Conservation (phyloP, 257 asterid genomes). For the Solanum acaule region DNA sequence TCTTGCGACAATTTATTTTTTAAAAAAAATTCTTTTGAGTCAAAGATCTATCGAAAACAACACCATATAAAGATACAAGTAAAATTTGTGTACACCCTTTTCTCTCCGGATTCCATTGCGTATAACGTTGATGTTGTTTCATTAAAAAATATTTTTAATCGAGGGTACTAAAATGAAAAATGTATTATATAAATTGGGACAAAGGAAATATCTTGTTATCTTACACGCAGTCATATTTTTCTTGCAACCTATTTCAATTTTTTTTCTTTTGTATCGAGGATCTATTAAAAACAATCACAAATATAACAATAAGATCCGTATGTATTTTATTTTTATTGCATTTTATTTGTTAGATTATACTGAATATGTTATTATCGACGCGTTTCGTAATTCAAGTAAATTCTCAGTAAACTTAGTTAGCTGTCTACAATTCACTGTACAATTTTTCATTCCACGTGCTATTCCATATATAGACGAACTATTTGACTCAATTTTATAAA, state of each 20-base stretch:
- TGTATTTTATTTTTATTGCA: rapidly evolving
- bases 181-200: background rate
- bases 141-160: rapidly evolving
- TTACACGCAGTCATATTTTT: background rate
- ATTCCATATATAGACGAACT: slow-evolving; percentile 20
- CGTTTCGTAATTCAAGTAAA: background rate
- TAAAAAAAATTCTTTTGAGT: background rate
- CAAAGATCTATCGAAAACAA: background rate
- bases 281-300: background rate
- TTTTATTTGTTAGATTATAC: rapidly evolving
- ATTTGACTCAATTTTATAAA: background rate
- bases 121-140: background rate
- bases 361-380: too few relatives aligned
- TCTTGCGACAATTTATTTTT: background rate
- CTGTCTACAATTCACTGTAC: background rate
- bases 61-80: background rate
- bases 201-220: background rate
- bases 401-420: background rate
- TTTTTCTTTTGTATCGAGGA: too few relatives aligned
- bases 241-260: background rate
- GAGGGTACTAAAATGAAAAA: background rate
- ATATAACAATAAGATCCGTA: background rate
- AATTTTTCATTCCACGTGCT: slow-evolving; percentile 21
- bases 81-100: background rate
- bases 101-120: rapidly evolving